phyloP scores from a whole-genome alignment of 257 asterid genomes.

The Solanum phureja region DNA sequence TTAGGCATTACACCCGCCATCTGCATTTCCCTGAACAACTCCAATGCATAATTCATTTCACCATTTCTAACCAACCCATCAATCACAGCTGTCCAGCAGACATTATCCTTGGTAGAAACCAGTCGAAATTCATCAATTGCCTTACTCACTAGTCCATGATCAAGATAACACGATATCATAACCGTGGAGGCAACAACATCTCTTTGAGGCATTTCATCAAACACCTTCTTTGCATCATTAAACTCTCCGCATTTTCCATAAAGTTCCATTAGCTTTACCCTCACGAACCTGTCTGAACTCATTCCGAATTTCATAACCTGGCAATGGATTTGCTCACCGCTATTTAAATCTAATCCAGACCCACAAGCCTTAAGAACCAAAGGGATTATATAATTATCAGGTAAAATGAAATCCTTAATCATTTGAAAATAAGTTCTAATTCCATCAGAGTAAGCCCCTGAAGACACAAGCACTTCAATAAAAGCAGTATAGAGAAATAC shows the following conservation, averaged over 20 bases:
- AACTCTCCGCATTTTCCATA: slow-evolving; percentile 42
- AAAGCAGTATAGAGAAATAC: slow-evolving; percentile 39
- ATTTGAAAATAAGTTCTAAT: slow-evolving; percentile 18
- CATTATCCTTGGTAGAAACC: slow-evolving; percentile 31
- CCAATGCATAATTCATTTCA: slow-evolving; percentile 40
- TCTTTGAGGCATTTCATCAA: slow-evolving; percentile 45
- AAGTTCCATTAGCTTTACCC: slow-evolving; percentile 30
- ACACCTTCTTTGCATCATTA: slow-evolving; percentile 25
- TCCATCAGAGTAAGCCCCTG: slow-evolving; percentile 8
- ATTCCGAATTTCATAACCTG: slow-evolving; percentile 36
- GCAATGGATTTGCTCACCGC: slow-evolving; percentile 29
- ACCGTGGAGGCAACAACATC: slow-evolving; percentile 41
- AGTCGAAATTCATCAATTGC: slow-evolving; percentile 24
- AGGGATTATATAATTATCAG: slow-evolving; percentile 35
- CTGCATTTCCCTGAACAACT: slow-evolving; percentile 40
- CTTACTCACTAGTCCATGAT: slow-evolving; percentile 17
- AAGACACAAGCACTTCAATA: slow-evolving; percentile 30
- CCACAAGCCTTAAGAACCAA: slow-evolving; percentile 46
- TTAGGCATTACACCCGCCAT: slow-evolving; percentile 33
- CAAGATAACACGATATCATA: slow-evolving; percentile 37
- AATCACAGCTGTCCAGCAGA: slow-evolving; percentile 53
- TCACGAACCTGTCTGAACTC: slow-evolving; percentile 24
- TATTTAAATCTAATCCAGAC: slow-evolving; percentile 15
- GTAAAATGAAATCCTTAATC: slow-evolving; percentile 18
- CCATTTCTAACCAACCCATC: slow-evolving; percentile 52